phyloP scores from a whole-genome alignment of 305 asterid genomes.

The Solanum hybrid region DNA sequence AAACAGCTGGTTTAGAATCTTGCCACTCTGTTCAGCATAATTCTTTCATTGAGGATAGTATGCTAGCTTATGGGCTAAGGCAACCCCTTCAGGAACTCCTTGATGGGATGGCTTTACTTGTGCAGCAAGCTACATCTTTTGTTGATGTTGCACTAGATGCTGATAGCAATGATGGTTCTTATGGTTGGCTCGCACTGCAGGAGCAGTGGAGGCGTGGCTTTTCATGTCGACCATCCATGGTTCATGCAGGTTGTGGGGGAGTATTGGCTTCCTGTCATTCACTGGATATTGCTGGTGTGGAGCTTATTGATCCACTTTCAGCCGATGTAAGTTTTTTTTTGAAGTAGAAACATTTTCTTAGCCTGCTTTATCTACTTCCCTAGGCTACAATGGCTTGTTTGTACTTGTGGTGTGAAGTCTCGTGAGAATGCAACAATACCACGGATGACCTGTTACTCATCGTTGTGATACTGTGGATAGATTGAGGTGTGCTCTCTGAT shows the following conservation, averaged over 20 bases:
- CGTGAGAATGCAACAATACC: neutral
- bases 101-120: slow-evolving; percentile 87
- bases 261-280: slow-evolving; percentile 92
- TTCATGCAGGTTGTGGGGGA: slow-evolving; percentile 99
- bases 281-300: slow-evolving; percentile 92
- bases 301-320: slow-evolving; percentile 96
- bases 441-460: neutral
- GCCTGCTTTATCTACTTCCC: neutral
- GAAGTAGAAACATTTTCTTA: neutral
- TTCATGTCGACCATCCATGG: slow-evolving; percentile 98
- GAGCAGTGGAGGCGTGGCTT: slow-evolving; percentile 98
- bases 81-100: slow-evolving; percentile 98
- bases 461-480: neutral
- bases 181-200: slow-evolving; percentile 97
- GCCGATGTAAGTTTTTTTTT: slow-evolving; percentile 56
- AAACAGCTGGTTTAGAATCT: slow-evolving; percentile 58
- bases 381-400: neutral
- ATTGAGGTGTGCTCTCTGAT: neutral
- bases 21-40: slow-evolving; percentile 58
- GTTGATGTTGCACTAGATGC: slow-evolving; percentile 97
- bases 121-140: slow-evolving; percentile 96
- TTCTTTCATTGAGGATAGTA: slow-evolving; percentile 84
- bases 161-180: slow-evolving; percentile 94
- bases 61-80: slow-evolving; percentile 84
- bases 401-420: neutral